Base-by-base conservation (phyloP, 1,284 basidiomycete species). In the Malassezia restricta region DNA sequence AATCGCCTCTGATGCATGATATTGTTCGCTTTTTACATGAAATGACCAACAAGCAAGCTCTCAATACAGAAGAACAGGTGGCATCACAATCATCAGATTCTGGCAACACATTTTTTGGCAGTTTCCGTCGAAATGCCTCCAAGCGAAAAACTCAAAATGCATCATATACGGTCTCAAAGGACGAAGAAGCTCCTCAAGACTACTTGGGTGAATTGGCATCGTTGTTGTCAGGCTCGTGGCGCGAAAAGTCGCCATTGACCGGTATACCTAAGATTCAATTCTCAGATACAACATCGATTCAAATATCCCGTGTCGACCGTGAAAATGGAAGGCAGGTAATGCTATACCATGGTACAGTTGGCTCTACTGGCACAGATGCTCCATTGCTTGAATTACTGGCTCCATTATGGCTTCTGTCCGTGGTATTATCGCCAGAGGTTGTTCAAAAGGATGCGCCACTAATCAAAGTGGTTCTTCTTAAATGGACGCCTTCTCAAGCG, bases 371-470 rank as follows among this genome's bases (percentile, higher is more conserved):
- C 8, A 30, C 29, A n/a, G 47, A 54, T 31, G 30, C 47, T 3
- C 33, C 42, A 3, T 14, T 55, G 11, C 28, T 55, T 8, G 53
- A 55, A 28, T 29, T 55, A 3, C 17, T 55, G 17, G 30, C 48
- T 3, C 53, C 53, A 3, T 5, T 15, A 2, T 55, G 53, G 53
- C 48, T 55, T 11, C 43, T 50, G 2, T 9, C 27, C 32, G n/a
- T 45, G 9, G 17, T 45, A 5, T 29, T 51, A 8, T 29, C 40
- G 6, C 39, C 39, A 2, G 35, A 32, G 24, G 27, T 20, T 30
- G 28, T 30, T 14, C 20, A 33, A 29, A 35, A 33, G 30, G 47
- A 49, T 24, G 15, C 30, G n/a, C 47, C 47, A 8, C 47, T 37
- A 24, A 33, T 49, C 39, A 24, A 15, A 15, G 40, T 49, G 5